A percentile compares a stretch with the other conserved stretches of the same genome.
phyloP scores from a whole-genome alignment of 257 asterid species.

The Salvia miltiorrhiza region DNA sequence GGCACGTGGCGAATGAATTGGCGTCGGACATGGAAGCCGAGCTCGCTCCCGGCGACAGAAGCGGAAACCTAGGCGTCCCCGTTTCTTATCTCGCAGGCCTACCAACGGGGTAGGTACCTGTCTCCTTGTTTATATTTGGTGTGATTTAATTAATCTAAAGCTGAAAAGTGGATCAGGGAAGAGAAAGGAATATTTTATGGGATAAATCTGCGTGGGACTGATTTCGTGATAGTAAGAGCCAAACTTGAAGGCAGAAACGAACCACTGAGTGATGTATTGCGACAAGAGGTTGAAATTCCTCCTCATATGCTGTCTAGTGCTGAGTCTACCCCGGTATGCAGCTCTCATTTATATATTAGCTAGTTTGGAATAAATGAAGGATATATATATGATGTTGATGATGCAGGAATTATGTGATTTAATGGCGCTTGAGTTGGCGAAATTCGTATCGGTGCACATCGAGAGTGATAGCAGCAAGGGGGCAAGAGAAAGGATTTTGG shows the following conservation, averaged over 20 bases:
- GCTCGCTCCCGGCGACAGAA: constrained; percentile 25
- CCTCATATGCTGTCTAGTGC: constrained; percentile 24
- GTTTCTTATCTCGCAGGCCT: constrained; percentile 47
- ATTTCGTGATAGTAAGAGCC: constrained; percentile 47
- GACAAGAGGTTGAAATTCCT: constrained; percentile 53
- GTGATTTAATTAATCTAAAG: no score
- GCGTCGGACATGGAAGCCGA: constrained; percentile 50
- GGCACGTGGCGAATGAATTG: constrained; percentile 55
- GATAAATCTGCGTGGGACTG: constrained; percentile 61
- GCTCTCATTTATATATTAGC: no score
- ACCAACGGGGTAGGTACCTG: constrained; percentile 56
- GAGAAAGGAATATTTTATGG: constrained; percentile 68
- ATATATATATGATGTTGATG: not conserved
- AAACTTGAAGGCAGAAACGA: constrained; percentile 60
- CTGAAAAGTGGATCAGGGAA: constrained; percentile 29
- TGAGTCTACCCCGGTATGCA: constrained; percentile 40
- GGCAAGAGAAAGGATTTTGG: constrained; percentile 38
- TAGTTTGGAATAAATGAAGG: no score
- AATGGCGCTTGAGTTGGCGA: constrained; percentile 54
- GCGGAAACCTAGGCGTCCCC: constrained; percentile 40
- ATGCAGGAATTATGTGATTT: constrained; percentile 60
- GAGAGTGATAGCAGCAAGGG: constrained; percentile 18
- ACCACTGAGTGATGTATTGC: constrained; percentile 41
- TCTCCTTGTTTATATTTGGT: no score
- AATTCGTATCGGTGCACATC: constrained; percentile 42